Percentiles rank a stretch among this genome's conserved stretches.
Conservation (phyloP, 495 filamentous ascomycete species). For the Tuber aestivum region DNA sequence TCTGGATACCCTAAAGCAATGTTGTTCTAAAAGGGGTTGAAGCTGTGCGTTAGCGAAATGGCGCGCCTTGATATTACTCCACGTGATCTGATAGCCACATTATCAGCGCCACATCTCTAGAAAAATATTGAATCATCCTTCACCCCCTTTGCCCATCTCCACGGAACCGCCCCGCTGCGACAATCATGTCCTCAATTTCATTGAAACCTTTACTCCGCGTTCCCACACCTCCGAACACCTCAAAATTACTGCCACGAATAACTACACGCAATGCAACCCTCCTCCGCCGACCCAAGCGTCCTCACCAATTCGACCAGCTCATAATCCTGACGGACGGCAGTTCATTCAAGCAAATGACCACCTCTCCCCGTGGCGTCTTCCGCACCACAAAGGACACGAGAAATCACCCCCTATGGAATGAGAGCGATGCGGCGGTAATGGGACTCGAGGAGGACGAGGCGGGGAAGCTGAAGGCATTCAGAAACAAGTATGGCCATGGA, state of each 20-base stretch:
- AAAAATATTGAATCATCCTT: conserved; percentile 27
- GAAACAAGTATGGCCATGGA: conserved; percentile 70
- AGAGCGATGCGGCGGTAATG: conserved; percentile 63
- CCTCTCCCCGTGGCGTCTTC: conserved; percentile 72
- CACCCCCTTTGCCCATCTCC: conserved; percentile 7
- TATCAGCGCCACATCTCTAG: neutral
- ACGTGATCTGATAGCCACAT: neutral
- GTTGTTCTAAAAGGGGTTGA: neutral
- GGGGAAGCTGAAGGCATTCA: conserved; percentile 77
- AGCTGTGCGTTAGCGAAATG: neutral
- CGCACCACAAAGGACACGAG: conserved; percentile 72
- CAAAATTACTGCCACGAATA: conserved; percentile 30
- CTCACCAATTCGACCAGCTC: conserved; percentile 95
- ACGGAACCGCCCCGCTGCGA: neutral
- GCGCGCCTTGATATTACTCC: neutral
- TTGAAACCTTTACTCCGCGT: conserved; percentile 47
- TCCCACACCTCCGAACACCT: conserved; percentile 27
- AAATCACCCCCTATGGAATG: conserved; percentile 89
- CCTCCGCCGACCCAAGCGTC: conserved; percentile 75
- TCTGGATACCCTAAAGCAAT: neutral
- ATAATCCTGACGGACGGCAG: conserved; percentile 88
- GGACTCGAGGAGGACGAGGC: conserved; percentile 96
- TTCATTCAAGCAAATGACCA: conserved; percentile 81
- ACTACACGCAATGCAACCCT: conserved; percentile 59
- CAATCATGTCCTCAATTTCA: conserved; percentile 24